Evolutionary conservation across 2,329 filamentous ascomycete genomes (phyloP), one percentile per base, ranked within the genome.

Genomic region (Aspergillus tanneri): DNA sequence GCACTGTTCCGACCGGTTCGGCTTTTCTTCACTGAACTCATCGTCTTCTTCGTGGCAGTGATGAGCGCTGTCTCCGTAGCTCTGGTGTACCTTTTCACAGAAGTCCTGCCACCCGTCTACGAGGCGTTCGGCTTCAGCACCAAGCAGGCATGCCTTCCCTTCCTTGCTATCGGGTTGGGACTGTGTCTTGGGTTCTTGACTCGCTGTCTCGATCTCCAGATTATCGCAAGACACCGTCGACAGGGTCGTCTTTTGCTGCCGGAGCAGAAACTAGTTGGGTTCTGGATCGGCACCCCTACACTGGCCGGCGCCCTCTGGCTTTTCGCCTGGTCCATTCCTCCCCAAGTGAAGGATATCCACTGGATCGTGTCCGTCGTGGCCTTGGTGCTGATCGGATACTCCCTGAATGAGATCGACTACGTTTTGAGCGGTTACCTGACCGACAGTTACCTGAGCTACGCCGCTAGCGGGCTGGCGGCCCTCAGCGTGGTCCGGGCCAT

Each of bases 61-160:
- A 72, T 78, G 53, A 72, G 67, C 7, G 71, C 71, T 7, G 59
- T 72, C 12, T 68, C 70, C 5, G 75, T 72, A 53, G 73, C 68
- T 0, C 61, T 78, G n/a, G 71, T 78, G 21, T 79, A 78, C 50
- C 68, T 77, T 3, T 75, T 77, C 53, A 72, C 74, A 0, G 73
- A 77, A 61, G 67, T 71, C 0, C 55, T 77, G 5, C 61, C 65
- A 2, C 54, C 64, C 2, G 66, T 77, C 4, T 77, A 74, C 54
- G 37, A 59, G 19, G 59, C 60, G 4, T 52, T 69, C 35, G 63
- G 64, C 2, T 67, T 74, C 53, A 54, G 57, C 10, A 36, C 46
- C 6, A 56, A 60, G 8, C 56, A 68, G 12, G 56, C 71, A 4
- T 71, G 68, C 2, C 59, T 75, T 1, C 62, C 67, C 0, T 74